These are phyloP conservation scores for Corymbia calophylla DNA, from an alignment of 441 rosid genomes.

Conservation along the genomic window DNA sequence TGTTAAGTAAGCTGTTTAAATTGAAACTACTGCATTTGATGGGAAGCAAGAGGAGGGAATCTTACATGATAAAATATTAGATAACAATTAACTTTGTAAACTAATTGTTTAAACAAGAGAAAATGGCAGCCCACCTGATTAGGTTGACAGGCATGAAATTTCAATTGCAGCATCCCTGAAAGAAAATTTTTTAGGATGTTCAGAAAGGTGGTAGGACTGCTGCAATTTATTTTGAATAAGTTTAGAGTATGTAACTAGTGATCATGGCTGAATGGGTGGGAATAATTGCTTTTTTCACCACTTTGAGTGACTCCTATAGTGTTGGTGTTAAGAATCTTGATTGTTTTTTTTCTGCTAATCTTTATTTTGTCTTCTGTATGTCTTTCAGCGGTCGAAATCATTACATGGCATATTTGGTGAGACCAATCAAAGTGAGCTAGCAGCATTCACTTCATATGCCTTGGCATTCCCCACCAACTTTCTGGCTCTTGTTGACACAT, in stretches of 20 bases:
- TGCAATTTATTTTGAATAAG: not conserved
- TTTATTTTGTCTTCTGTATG: not conserved
- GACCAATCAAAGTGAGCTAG: conserved; percentile 90
- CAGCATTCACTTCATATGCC: conserved; percentile 89
- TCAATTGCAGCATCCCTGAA: not conserved
- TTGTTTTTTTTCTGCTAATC: not conserved
- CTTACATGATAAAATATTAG: not conserved
- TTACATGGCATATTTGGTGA: conserved; percentile 53
- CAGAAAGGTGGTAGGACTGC: not conserved
- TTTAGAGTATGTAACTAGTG: not conserved
- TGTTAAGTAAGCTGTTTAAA: not conserved
- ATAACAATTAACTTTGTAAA: not conserved
- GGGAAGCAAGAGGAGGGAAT: not conserved
- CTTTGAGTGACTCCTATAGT: not conserved
- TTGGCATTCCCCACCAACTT: conserved; percentile 77
- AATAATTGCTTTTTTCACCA: not conserved
- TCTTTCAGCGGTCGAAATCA: conserved; percentile 51
- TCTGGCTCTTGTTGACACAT: conserved; percentile 90
- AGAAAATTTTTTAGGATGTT: not conserved
- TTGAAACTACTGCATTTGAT: not conserved
- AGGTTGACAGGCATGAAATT: not conserved
- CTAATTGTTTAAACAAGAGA: not conserved
- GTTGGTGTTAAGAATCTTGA: not conserved
- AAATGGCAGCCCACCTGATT: not conserved
- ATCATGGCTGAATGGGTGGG: not conserved